These are phyloP conservation scores for Stagonosporopsis rhizophila DNA, from an alignment of 2,329 filamentous ascomycete genomes.

Conservation along the genomic window DNA sequence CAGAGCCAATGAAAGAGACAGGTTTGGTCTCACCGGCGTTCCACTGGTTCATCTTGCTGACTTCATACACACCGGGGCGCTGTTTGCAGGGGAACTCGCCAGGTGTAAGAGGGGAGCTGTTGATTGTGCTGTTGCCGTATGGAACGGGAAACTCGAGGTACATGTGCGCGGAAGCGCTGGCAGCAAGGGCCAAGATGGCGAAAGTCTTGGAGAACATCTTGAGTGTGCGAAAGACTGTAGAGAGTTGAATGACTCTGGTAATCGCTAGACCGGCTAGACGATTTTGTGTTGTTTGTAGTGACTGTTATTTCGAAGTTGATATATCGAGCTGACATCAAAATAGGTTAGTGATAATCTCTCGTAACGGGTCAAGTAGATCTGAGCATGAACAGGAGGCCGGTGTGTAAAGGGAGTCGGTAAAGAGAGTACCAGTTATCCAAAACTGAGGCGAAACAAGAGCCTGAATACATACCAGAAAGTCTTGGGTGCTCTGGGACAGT, in stretches of 20 bases:
- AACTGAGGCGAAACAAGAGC: constrained; percentile 12
- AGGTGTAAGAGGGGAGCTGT: constrained; percentile 69
- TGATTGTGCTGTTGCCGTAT: constrained; percentile 57
- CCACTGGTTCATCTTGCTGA: constrained; percentile 66
- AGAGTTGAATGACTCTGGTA: constrained; percentile 26
- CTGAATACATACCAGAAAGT: constrained; percentile 16
- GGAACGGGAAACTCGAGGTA: constrained; percentile 73
- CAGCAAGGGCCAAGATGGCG: constrained; percentile 62
- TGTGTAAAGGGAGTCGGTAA: background rate
- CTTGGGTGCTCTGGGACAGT: constrained; percentile 8
- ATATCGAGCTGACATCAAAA: constrained; percentile 9
- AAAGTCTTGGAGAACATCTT: constrained; percentile 61
- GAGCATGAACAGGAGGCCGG: constrained; percentile 5
- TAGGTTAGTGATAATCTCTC: background rate
- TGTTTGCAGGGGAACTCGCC: constrained; percentile 85
- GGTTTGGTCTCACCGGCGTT: constrained; percentile 59
- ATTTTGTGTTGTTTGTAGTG: constrained; percentile 27
- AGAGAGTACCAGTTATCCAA: background rate
- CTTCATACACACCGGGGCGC: constrained; percentile 56
- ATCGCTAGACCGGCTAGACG: constrained; percentile 52
- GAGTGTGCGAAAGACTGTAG: constrained; percentile 25
- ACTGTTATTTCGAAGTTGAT: constrained; percentile 20
- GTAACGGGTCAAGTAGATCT: background rate
- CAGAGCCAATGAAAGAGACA: constrained; percentile 52
- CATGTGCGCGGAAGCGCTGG: constrained; percentile 76